Base-by-base conservation (phyloP, 139 green algal species). In the Choricystis sp. region DNA sequence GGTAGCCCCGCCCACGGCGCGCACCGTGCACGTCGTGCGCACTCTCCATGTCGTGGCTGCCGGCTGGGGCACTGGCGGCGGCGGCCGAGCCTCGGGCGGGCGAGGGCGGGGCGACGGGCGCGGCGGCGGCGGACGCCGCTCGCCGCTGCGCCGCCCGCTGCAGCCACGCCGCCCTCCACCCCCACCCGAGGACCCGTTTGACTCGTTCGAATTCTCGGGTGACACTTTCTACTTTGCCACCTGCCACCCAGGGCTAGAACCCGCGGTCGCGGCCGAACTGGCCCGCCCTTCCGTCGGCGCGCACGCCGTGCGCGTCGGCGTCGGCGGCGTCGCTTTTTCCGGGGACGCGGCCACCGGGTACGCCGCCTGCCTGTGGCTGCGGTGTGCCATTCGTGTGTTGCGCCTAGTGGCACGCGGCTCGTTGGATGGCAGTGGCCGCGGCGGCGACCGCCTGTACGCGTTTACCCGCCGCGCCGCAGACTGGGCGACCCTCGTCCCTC, bases 241-340 rank as follows among this genome's bases (percentile, higher is more conserved):
- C 0, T 95, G 87, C 66, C 77, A 86, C 22, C 87, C 87, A 4
- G 87, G 87, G 0, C 59, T 93, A n/a, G 85, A 95, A 56, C 66
- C 79, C 59, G 71, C 88, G 2, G 72, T 91, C 20, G 84, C 79
- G 1, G 22, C 28, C 2, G 87, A 94, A 73, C 76, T 94, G 19
- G 21, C 22, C 0, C 68, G 61, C 19, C 23, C 20, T 0, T 22
- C 57, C 14, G 77, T 91, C 3, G 72, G 76, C 30, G 77, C 83
- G 5, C 1, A 20, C 19, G 65, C 68, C 30, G 61, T 86, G 0
- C 26, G 31, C 19, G 61, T 66, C 3, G 75, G 72, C 56, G 80
- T 67, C 62, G 74, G 72, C 1, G 76, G 83, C 0, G 81, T 89
- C 0, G 59, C 64, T 1, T 91, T 86, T 64, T 49, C 60, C 66